Evolutionary conservation across 805 yeast species (phyloP).

Genomic region (Sugiyamaella floridensis): DNA sequence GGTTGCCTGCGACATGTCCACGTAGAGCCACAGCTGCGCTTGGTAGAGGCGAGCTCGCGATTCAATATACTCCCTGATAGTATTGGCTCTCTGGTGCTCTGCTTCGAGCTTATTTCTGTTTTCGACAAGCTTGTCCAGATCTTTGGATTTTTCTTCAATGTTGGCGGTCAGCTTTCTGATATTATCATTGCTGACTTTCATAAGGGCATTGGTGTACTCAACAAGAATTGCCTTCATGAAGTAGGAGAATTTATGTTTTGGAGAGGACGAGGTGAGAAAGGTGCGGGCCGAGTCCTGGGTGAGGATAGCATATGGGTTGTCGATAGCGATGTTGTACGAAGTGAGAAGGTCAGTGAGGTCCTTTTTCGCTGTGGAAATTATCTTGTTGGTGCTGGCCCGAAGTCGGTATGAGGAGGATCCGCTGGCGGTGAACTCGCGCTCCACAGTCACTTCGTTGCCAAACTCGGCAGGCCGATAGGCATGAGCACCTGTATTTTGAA

Average conservation of each 20-base stretch:
- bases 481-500: slow-evolving; percentile 42
- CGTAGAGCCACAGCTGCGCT: slow-evolving; percentile 1
- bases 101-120: slow-evolving; percentile 4
- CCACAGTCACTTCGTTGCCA: slow-evolving; percentile 65
- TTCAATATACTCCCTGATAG: not conserved
- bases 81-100: not conserved
- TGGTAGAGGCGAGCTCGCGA: not conserved
- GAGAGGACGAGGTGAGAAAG: slow-evolving; percentile 71
- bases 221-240: slow-evolving; percentile 78
- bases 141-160: slow-evolving; percentile 35
- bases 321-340: slow-evolving; percentile 69
- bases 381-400: slow-evolving; percentile 44
- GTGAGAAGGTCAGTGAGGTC: slow-evolving; percentile 64
- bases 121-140: slow-evolving; percentile 31
- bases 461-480: slow-evolving; percentile 59
- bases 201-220: slow-evolving; percentile 45
- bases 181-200: slow-evolving; percentile 35
- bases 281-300: slow-evolving; percentile 93
- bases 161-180: slow-evolving; percentile 37
- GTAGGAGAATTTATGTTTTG: slow-evolving; percentile 61
- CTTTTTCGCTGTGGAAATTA: slow-evolving; percentile 52
- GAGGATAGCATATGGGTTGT: slow-evolving; percentile 84
- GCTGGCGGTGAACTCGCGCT: slow-evolving; percentile 47
- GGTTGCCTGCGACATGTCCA: not conserved
- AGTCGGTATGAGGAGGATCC: slow-evolving; percentile 50